These are phyloP conservation scores for Peziza echinospora DNA, from an alignment of 495 filamentous ascomycete genomes.

Conservation along the genomic window DNA sequence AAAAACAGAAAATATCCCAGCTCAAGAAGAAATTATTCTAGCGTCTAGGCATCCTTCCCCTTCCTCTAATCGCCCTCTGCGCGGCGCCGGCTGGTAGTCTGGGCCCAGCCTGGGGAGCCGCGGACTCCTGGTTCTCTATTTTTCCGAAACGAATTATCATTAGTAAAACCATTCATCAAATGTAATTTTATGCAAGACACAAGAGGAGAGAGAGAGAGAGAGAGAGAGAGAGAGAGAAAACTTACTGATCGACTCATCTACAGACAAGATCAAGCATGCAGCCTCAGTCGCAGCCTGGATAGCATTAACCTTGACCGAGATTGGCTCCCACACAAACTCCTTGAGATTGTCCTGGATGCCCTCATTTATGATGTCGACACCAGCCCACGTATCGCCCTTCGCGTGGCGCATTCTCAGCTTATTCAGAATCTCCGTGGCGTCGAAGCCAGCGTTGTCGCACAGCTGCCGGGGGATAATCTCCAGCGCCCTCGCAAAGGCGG, in stretches of 20 bases:
- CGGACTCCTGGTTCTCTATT: conserved; percentile 65
- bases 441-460: conserved; percentile 96
- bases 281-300: conserved; percentile 92
- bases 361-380: conserved; percentile 85
- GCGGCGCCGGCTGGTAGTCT: conserved; percentile 79
- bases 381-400: conserved; percentile 77
- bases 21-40: too few relatives aligned
- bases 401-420: conserved; percentile 82
- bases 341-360: conserved; percentile 81
- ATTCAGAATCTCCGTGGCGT: conserved; percentile 93
- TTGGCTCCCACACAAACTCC: conserved; percentile 91
- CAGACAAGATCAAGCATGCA: conserved; percentile 78
- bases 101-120: conserved; percentile 49
- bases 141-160: conserved; percentile 8
- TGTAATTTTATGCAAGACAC: background rate
- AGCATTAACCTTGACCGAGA: conserved; percentile 89
- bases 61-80: conserved; percentile 63
- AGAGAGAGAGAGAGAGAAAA: conserved; percentile 23
- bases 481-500: conserved; percentile 89
- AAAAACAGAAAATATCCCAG: too few relatives aligned
- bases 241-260: conserved; percentile 76
- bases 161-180: background rate
- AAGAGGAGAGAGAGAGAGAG: background rate
- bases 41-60: conserved; percentile 81
- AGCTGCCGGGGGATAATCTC: conserved; percentile 92